Evolutionary conservation across 371 early-diverging fungal species (phyloP).

Genomic region (Mortierella polycephala): DNA sequence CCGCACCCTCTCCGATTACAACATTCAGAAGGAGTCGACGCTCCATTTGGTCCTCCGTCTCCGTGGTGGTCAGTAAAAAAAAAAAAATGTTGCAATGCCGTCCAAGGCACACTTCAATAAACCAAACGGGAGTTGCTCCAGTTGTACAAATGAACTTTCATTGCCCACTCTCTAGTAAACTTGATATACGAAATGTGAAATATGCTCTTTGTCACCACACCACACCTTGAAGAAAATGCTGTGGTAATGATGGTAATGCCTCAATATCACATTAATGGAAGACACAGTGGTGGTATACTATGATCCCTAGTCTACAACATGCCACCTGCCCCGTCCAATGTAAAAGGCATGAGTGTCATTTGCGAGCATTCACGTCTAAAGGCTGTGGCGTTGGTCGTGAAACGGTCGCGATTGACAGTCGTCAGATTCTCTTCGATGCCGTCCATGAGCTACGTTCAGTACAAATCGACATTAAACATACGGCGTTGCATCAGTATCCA

Average conservation of each 20-base stretch:
- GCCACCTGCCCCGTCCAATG: background rate
- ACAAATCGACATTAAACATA: background rate
- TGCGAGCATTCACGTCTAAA: slow-evolving; percentile 69
- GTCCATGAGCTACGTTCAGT: slow-evolving; percentile 66
- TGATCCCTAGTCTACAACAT: slow-evolving; percentile 4
- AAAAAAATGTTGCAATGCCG: too few species aligned
- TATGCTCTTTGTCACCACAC: too few species aligned
- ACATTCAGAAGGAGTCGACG: slow-evolving; percentile 96
- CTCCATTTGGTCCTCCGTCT: slow-evolving; percentile 98
- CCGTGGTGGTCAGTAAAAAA: slow-evolving; percentile 81
- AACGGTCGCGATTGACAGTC: slow-evolving; percentile 78
- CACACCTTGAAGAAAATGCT: too few species aligned
- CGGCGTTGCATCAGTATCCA: too few species aligned
- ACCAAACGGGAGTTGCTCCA: too few species aligned
- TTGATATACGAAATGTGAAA: too few species aligned
- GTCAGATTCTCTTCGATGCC: slow-evolving; percentile 72
- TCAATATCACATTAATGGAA: too few species aligned
- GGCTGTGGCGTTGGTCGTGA: slow-evolving; percentile 79
- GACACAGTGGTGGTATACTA: too few species aligned
- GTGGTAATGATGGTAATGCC: too few species aligned
- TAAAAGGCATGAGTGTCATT: slow-evolving; percentile 38
- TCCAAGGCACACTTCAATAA: too few species aligned
- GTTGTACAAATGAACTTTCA: too few species aligned
- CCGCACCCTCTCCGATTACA: slow-evolving; percentile 86
- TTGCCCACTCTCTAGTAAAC: too few species aligned